Percentiles rank a stretch among this genome's conserved stretches.
phyloP scores from a whole-genome alignment of 1,284 basidiomycete species.

The Trichosporon inkin region DNA sequence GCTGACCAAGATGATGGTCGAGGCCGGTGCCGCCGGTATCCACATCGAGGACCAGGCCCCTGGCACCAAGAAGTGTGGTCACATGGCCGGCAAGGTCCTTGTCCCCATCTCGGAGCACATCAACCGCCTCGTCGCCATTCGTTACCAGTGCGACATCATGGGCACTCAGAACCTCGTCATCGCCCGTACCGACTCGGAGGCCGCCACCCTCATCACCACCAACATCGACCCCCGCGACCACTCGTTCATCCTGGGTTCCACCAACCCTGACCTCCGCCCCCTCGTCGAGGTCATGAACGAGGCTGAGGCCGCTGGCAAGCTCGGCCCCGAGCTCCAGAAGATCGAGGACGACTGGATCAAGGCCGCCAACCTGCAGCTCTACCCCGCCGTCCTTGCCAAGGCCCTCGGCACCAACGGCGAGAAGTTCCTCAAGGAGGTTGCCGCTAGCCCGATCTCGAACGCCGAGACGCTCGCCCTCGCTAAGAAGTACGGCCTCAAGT shows the following conservation, averaged over 20 bases:
- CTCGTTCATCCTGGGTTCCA: constrained; percentile 88
- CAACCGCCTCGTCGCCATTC: constrained; percentile 71
- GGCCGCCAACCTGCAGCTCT: constrained; percentile 72
- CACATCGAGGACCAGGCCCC: constrained; percentile 75
- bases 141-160: constrained; percentile 75
- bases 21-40: constrained; percentile 66
- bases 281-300: constrained; percentile 77
- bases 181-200: constrained; percentile 75
- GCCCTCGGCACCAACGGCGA: constrained; percentile 59
- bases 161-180: constrained; percentile 71
- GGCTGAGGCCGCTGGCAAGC: constrained; percentile 75
- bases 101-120: constrained; percentile 70
- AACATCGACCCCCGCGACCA: constrained; percentile 98
- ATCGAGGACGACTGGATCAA: constrained; percentile 84
- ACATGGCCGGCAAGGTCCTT: constrained; percentile 68
- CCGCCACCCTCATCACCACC: constrained; percentile 91
- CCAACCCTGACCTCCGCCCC: constrained; percentile 65
- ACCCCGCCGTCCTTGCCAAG: constrained; percentile 67
- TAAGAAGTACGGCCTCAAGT: constrained; percentile 70
- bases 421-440: constrained; percentile 40
- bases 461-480: constrained; percentile 69
- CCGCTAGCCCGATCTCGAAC: constrained; percentile 60
- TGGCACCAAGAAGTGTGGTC: constrained; percentile 56
- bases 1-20: constrained; percentile 74
- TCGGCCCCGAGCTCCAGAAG: constrained; percentile 72